Conservation (phyloP, 305 asterid species). For the Lippia alba region DNA sequence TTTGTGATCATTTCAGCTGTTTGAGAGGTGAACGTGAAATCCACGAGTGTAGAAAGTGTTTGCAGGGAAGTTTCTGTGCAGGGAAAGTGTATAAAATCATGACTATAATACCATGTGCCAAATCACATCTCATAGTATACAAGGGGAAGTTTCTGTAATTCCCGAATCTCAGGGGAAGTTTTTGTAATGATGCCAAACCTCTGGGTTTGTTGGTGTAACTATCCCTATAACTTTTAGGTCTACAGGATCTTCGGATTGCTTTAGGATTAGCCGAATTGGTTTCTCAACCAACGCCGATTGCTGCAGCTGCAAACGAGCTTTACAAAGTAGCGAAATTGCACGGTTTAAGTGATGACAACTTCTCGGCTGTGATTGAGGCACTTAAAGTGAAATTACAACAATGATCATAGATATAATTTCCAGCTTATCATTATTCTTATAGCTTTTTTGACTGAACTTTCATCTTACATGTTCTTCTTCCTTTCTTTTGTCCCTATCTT, state of each 20-base stretch:
- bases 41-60: too few relatives aligned
- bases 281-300: slow-evolving; percentile 85
- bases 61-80: too few relatives aligned
- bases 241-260: slow-evolving; percentile 89
- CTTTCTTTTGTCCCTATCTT: neutral
- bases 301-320: slow-evolving; percentile 90
- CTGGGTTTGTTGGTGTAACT: too few relatives aligned
- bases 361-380: slow-evolving; percentile 92
- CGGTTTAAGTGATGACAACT: slow-evolving; percentile 81
- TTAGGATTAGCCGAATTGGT: slow-evolving; percentile 86
- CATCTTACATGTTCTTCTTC: neutral
- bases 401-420: slow-evolving; percentile 26
- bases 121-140: too few relatives aligned
- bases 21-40: too few relatives aligned
- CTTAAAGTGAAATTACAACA: slow-evolving; percentile 59
- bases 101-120: too few relatives aligned
- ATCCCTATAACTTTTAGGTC: neutral
- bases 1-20: too few relatives aligned
- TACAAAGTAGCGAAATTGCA: slow-evolving; percentile 82
- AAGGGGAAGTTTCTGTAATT: too few relatives aligned
- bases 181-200: too few relatives aligned
- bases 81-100: too few relatives aligned
- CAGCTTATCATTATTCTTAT: neutral
- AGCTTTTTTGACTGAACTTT: neutral
- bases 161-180: too few relatives aligned